Conservation (phyloP, 139 green algal genomes). For the Raphidocelis subcapitata region DNA sequence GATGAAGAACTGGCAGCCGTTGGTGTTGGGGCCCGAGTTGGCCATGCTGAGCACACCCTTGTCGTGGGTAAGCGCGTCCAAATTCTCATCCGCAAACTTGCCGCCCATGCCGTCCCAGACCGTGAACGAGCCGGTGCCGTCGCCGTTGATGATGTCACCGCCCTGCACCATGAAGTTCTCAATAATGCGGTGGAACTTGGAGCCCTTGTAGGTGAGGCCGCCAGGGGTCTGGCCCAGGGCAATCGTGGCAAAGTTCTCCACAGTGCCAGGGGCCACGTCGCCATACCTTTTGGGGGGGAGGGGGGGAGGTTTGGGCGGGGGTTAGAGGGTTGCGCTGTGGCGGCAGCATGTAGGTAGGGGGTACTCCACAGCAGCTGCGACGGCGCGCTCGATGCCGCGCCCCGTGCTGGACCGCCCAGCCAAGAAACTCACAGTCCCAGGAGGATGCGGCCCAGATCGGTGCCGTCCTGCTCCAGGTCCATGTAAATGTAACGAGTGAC, state of each 20-base stretch:
- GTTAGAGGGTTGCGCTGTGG: no score
- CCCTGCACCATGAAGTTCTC: constrained; percentile 65
- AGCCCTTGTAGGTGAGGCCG: constrained; percentile 62
- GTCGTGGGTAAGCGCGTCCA: not conserved
- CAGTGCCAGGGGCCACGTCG: constrained; percentile 78
- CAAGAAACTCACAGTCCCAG: no score
- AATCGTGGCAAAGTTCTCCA: constrained; percentile 77
- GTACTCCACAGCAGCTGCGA: no score
- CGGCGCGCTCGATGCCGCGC: no score
- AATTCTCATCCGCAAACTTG: no score
- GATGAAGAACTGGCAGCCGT: constrained; percentile 93
- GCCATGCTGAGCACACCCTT: not conserved
- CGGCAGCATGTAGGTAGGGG: no score
- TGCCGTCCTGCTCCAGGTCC: no score
- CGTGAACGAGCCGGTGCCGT: not conserved
- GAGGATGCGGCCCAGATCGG: no score
- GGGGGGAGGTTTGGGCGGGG: no score
- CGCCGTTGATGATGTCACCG: no score
- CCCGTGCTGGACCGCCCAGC: no score
- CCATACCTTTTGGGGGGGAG: constrained; percentile 32
- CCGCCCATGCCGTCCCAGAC: constrained; percentile 38
- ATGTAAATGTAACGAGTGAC: no score
- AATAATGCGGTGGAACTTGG: constrained; percentile 76
- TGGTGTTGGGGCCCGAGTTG: not conserved
- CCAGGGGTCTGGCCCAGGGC: constrained; percentile 54